These are phyloP conservation scores for Kwoniella sp. DNA, from an alignment of 768 basidiomycete species.

Conservation along the genomic window DNA sequence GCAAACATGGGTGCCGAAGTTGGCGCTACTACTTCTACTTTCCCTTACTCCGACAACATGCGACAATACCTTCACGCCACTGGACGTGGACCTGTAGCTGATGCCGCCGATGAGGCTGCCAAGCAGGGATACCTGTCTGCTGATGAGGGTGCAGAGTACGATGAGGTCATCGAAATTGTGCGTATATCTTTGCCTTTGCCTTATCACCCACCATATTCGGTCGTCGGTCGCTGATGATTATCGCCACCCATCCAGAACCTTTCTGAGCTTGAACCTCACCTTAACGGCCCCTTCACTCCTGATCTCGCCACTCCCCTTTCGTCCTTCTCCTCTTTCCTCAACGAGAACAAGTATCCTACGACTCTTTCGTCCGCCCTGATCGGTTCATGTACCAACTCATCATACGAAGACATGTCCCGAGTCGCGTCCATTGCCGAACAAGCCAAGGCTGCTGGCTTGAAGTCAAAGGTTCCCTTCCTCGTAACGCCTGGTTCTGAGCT, in stretches of 20 bases:
- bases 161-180: conserved; percentile 91
- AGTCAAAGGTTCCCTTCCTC: conserved; percentile 63
- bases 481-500: conserved; percentile 67
- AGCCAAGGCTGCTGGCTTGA: conserved; percentile 79
- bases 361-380: conserved; percentile 92
- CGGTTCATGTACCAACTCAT: conserved; percentile 99
- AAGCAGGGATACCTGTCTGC: conserved; percentile 73
- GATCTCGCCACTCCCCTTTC: conserved; percentile 93
- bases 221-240: background rate
- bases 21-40: conserved; percentile 98
- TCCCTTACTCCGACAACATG: conserved; percentile 93
- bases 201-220: background rate
- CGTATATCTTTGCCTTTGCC: too few relatives aligned
- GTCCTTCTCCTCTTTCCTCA: conserved; percentile 75
- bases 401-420: conserved; percentile 83
- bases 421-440: conserved; percentile 89
- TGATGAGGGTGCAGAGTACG: conserved; percentile 87
- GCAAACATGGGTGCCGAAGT: conserved; percentile 99
- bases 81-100: conserved; percentile 79
- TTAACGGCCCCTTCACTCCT: conserved; percentile 97
- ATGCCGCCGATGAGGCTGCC: conserved; percentile 82
- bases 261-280: conserved; percentile 82
- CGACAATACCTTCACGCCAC: conserved; percentile 85
- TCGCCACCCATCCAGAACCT: conserved; percentile 64
- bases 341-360: conserved; percentile 82